A percentile compares a stretch with the other conserved stretches of the same genome.
phyloP scores from a whole-genome alignment of 2,329 filamentous ascomycete genomes.

The Fusarium abutilonis region DNA sequence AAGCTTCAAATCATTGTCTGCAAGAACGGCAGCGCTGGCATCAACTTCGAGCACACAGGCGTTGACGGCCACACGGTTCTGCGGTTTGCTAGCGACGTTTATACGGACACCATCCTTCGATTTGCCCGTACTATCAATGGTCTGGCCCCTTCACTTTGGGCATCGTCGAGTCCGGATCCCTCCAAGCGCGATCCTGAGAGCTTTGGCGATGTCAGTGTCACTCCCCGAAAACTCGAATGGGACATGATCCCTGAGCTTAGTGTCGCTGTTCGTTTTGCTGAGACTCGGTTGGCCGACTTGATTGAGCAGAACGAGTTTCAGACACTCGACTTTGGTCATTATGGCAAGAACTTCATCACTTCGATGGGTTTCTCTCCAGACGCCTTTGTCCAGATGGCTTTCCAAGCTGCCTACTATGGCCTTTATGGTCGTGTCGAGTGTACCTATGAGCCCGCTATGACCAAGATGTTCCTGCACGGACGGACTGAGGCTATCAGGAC shows the following conservation, averaged over 20 bases:
- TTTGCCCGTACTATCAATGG: conserved; percentile 97
- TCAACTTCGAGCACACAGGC: conserved; percentile 99
- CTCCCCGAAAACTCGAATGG: conserved; percentile 96
- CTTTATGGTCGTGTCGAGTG: conserved; percentile 94
- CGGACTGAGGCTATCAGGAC: conserved; percentile 93
- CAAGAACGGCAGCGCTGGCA: conserved; percentile 97
- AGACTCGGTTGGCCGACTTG: conserved; percentile 91
- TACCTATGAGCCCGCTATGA: conserved; percentile 98
- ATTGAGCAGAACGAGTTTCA: conserved; percentile 97
- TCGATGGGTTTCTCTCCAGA: conserved; percentile 97
- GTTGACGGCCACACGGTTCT: conserved; percentile 98
- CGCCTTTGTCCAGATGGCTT: conserved; percentile 98
- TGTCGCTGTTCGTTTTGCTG: conserved; percentile 92
- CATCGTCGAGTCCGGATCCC: conserved; percentile 88
- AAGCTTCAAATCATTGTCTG: conserved; percentile 99
- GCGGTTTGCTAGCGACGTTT: conserved; percentile 94
- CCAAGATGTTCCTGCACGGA: conserved; percentile 91
- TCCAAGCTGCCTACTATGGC: conserved; percentile 97
- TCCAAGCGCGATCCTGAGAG: conserved; percentile 89
- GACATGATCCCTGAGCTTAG: conserved; percentile 93
- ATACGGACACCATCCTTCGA: conserved; percentile 95
- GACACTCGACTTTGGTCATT: conserved; percentile 86
- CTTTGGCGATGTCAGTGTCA: conserved; percentile 93
- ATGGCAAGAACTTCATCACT: conserved; percentile 98
- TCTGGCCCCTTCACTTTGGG: conserved; percentile 90